These are phyloP conservation scores for Aspergillus alliaceus DNA, from an alignment of 2,329 filamentous ascomycete genomes.

Conservation along the genomic window DNA sequence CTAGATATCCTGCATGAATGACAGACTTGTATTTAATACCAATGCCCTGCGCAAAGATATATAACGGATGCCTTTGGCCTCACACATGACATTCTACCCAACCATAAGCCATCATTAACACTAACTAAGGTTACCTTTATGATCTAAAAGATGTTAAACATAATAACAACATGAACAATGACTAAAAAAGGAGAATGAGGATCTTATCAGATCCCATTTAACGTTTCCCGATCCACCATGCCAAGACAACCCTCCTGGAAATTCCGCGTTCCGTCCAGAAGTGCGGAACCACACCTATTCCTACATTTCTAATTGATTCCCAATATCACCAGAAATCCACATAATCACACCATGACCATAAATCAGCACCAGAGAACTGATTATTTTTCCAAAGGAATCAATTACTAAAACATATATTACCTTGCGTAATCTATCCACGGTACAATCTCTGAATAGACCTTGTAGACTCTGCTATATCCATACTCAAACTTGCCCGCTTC, in stretches of 20 bases:
- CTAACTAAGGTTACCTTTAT: no score
- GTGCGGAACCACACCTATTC: background rate
- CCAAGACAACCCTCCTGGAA: background rate
- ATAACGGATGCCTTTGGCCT: no score
- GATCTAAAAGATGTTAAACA: no score
- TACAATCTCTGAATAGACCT: background rate
- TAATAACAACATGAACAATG: no score
- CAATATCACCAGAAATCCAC: background rate
- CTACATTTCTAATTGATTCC: background rate
- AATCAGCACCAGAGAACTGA: background rate
- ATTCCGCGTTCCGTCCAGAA: background rate
- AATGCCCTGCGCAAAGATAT: no score
- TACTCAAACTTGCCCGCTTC: background rate
- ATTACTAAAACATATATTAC: background rate
- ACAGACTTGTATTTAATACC: no score
- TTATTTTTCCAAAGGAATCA: background rate
- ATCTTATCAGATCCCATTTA: background rate
- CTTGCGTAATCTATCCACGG: background rate
- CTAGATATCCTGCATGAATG: background rate
- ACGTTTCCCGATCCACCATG: background rate
- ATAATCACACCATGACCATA: background rate
- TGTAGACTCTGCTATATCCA: background rate
- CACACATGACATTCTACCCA: no score
- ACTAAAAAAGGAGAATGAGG: background rate
- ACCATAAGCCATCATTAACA: no score